phyloP scores from a whole-genome alignment of 495 filamentous ascomycete species.

The Xylaria curta region DNA sequence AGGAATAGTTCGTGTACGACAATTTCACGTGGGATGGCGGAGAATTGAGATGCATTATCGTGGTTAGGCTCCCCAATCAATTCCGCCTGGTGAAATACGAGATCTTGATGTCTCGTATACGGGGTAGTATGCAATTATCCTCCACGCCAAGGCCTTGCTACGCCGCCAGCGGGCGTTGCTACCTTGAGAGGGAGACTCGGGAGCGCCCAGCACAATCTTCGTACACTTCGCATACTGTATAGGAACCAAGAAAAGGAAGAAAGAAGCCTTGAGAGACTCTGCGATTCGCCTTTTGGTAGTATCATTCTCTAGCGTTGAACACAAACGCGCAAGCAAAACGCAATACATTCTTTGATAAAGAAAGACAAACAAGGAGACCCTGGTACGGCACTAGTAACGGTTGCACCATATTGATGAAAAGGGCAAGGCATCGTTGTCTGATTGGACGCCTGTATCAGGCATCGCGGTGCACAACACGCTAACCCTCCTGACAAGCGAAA shows the following conservation, averaged over 20 bases:
- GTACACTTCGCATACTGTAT: neutral
- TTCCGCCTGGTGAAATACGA: slow-evolving; percentile 24
- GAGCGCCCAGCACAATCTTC: neutral
- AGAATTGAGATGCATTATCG: slow-evolving; percentile 15
- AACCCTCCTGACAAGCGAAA: slow-evolving; percentile 15
- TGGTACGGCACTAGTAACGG: slow-evolving; percentile 1
- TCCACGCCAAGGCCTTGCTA: slow-evolving; percentile 23
- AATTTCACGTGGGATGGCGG: slow-evolving; percentile 17
- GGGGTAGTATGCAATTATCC: slow-evolving; percentile 23
- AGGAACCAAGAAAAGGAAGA: neutral
- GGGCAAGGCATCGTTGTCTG: slow-evolving; percentile 13
- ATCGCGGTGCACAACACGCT: neutral
- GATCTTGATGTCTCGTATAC: slow-evolving; percentile 22
- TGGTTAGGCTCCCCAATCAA: neutral
- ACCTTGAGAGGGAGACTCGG: too few species aligned
- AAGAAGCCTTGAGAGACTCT: neutral
- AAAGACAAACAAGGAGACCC: slow-evolving; percentile 10
- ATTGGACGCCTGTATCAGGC: slow-evolving; percentile 17
- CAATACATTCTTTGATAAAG: neutral
- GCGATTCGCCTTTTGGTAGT: neutral
- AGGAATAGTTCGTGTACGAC: slow-evolving; percentile 6
- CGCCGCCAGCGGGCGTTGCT: slow-evolving; percentile 5
- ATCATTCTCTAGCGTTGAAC: neutral
- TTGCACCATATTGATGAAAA: slow-evolving; percentile 9
- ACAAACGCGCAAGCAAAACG: slow-evolving; percentile 11